Evolutionary conservation across 768 basidiomycete species (phyloP).

Genomic region (Leucocoprinus sp.): DNA sequence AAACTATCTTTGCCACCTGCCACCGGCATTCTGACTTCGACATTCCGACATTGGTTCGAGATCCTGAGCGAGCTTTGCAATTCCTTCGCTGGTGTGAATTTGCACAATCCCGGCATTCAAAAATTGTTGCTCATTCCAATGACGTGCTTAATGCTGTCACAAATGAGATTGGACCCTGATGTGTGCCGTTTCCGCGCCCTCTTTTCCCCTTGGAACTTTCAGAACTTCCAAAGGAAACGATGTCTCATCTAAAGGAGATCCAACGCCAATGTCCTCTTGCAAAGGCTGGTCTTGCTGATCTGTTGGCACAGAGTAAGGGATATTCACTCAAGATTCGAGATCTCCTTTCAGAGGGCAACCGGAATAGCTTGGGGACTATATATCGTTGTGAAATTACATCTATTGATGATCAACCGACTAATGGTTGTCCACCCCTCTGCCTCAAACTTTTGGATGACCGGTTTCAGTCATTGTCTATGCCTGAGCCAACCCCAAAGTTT

Average conservation of each 20-base stretch:
- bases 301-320: slow-evolving; percentile 4
- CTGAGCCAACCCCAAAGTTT: slow-evolving; percentile 12
- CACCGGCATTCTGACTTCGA: slow-evolving; percentile 20
- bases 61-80: slow-evolving; percentile 18
- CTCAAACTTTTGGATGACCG: slow-evolving; percentile 18
- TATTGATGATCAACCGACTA: slow-evolving; percentile 14
- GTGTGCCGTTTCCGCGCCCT: slow-evolving; percentile 7
- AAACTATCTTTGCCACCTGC: slow-evolving; percentile 16
- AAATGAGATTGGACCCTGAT: slow-evolving; percentile 1
- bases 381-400: slow-evolving; percentile 15
- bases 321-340: slow-evolving; percentile 12
- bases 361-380: slow-evolving; percentile 9
- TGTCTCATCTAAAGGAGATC: slow-evolving; percentile 7
- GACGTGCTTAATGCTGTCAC: slow-evolving; percentile 14
- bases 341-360: slow-evolving; percentile 10
- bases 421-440: slow-evolving; percentile 13
- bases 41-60: slow-evolving; percentile 15
- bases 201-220: slow-evolving; percentile 11
- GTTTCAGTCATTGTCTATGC: slow-evolving; percentile 12
- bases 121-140: slow-evolving; percentile 14
- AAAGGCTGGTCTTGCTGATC: slow-evolving; percentile 3
- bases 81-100: slow-evolving; percentile 20
- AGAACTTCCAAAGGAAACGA: slow-evolving; percentile 12
- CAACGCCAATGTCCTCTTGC: slow-evolving; percentile 11
- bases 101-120: slow-evolving; percentile 12